A percentile compares a stretch with the other conserved stretches of the same genome.
These are phyloP conservation scores for Sugiyamaella pinicola DNA, from an alignment of 1,139 yeast species.

Conservation along the genomic window DNA sequence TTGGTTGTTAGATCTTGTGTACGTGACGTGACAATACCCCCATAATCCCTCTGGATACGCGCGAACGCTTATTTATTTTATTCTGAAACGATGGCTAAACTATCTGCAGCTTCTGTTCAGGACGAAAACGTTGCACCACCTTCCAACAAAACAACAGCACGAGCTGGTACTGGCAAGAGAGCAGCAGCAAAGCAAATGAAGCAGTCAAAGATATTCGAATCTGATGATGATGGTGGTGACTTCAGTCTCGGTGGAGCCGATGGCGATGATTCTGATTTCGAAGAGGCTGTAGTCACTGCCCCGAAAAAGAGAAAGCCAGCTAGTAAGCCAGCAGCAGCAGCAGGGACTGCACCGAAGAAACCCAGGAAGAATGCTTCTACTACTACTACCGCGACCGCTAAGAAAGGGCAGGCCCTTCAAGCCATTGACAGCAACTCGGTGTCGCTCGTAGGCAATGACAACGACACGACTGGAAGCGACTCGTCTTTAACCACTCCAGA, in stretches of 20 bases:
- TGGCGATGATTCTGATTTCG: conserved; percentile 33
- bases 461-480: conserved; percentile 19
- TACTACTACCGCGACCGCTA: conserved; percentile 22
- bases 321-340: conserved; percentile 17
- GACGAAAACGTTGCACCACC: conserved; percentile 31
- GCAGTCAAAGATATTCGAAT: conserved; percentile 17
- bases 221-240: conserved; percentile 24
- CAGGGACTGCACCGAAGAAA: conserved; percentile 11
- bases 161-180: conserved; percentile 8
- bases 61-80: background rate
- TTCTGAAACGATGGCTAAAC: conserved; percentile 7
- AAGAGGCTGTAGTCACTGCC: conserved; percentile 22
- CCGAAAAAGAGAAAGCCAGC: conserved; percentile 23
- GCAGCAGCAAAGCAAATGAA: conserved; percentile 3
- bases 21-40: background rate
- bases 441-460: conserved; percentile 14
- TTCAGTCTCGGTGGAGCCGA: conserved; percentile 19
- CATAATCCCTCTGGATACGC: background rate
- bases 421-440: conserved; percentile 21
- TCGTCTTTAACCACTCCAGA: conserved; percentile 8
- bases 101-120: conserved; percentile 6
- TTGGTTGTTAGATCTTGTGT: background rate
- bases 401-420: conserved; percentile 25
- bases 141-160: conserved; percentile 17
- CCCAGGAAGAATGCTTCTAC: no score